Evolutionary conservation across 495 filamentous ascomycete genomes (phyloP).

Genomic region (Cercophora scortea): DNA sequence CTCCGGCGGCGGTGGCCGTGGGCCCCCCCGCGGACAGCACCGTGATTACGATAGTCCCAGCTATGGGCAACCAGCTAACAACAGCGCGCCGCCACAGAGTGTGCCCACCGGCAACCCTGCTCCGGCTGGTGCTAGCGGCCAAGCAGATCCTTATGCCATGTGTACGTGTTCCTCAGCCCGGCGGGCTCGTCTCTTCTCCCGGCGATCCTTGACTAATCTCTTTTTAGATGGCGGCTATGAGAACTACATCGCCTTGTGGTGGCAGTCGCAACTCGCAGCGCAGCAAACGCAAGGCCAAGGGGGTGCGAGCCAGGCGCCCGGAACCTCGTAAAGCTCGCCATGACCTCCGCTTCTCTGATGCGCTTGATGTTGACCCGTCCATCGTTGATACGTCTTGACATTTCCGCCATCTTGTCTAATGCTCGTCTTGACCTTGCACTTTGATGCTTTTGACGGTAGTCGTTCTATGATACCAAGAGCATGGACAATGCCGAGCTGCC

Average conservation of each 20-base stretch:
- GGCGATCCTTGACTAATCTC: slow-evolving; percentile 2
- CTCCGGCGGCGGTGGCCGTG: slow-evolving; percentile 38
- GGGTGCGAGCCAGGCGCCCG: slow-evolving; percentile 17
- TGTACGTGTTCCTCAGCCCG: slow-evolving; percentile 11
- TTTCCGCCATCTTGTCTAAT: slow-evolving; percentile 9
- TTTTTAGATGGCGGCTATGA: slow-evolving; percentile 25
- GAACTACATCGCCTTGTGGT: slow-evolving; percentile 26
- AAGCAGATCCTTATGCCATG: slow-evolving; percentile 23
- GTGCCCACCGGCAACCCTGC: slow-evolving; percentile 13
- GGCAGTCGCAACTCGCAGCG: slow-evolving; percentile 20
- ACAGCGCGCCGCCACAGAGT: slow-evolving; percentile 15
- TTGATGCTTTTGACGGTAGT: slow-evolving; percentile 8
- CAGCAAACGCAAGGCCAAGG: slow-evolving; percentile 21
- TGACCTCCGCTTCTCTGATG: slow-evolving; percentile 14
- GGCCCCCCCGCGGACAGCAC: slow-evolving; percentile 33
- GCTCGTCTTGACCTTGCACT: slow-evolving; percentile 11
- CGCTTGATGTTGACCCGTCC: slow-evolving; percentile 22
- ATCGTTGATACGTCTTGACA: slow-evolving; percentile 18
- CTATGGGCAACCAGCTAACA: slow-evolving; percentile 27
- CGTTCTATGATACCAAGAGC: slow-evolving; percentile 9
- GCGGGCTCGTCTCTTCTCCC: neutral
- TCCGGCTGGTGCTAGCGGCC: slow-evolving; percentile 13
- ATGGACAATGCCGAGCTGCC: slow-evolving; percentile 2
- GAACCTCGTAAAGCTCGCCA: slow-evolving; percentile 18
- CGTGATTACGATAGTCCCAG: slow-evolving; percentile 37